Base-by-base conservation (phyloP, 257 asterid genomes). In the Nicotiana obtusifolia region DNA sequence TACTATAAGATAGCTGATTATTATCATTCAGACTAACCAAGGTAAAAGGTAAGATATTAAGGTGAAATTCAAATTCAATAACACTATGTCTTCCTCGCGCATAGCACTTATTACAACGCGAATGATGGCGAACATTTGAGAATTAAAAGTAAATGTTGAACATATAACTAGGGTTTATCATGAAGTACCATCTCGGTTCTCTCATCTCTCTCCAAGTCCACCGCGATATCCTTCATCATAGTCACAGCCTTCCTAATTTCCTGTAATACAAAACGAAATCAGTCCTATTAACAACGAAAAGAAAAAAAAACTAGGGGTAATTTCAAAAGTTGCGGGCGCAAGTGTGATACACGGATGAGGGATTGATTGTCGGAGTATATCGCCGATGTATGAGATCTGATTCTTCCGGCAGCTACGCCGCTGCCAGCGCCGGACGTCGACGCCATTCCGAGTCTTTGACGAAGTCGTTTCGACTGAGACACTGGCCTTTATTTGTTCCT, bases 371-470 rank as follows among this genome's bases (percentile, higher is more conserved):
- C 99, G 61, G 92, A 76, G 86, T 81, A 84, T 11, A 94, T 83
- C 16, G 89, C 81, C 0, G 90, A 49, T 16, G 95, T 93, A 30
- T 90, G 90, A 10, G 97, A 84, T 71, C 84, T 84, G 17, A 95
- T 83, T 82, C 94, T 89, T 80, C 94, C 96, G 64, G 78, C 77
- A 10, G 75, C 88, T 71, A 87, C 86, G 83, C 28, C 77, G 83
- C 82, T 89, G 78, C 90, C 94, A 17, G 92, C 88, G 76, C 90
- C 95, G 37, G 97, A 95, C 71, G 97, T 88, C 77, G 97, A 94
- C 64, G 98, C 98, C 99, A 95, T 95, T 61, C 24, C 17, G 68
- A 54, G 76, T 0, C 10, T 30, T 35, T 31, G 47, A 19, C 52
- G 81, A 24, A 16, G 80, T 10, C 37, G 71, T 61, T 68, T 14